These are phyloP conservation scores for Naganishia vishniacii DNA, from an alignment of 768 basidiomycete species.

Conservation along the genomic window DNA sequence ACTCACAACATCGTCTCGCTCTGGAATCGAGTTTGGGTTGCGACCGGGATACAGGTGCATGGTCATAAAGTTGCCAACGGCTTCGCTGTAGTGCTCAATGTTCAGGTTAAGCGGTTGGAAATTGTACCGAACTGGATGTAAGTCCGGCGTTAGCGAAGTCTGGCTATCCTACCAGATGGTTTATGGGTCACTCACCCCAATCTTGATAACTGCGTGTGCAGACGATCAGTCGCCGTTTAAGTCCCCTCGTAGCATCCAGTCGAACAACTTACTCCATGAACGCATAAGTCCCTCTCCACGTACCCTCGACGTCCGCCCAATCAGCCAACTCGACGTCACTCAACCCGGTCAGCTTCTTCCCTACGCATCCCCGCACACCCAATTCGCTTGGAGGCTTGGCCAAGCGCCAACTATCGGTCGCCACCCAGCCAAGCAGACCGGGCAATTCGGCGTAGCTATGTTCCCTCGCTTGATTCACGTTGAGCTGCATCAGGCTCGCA, in stretches of 20 bases:
- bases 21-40: background rate
- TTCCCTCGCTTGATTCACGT: constrained; percentile 4
- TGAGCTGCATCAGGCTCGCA: constrained; percentile 33
- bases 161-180: too few species aligned
- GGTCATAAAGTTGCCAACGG: constrained; percentile 39
- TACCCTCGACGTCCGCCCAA: constrained; percentile 43
- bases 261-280: constrained; percentile 46
- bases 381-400: constrained; percentile 35
- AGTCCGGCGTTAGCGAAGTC: too few species aligned
- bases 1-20: constrained; percentile 25
- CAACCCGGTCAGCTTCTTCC: constrained; percentile 36
- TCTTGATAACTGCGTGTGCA: constrained; percentile 28
- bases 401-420: constrained; percentile 32
- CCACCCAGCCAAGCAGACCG: constrained; percentile 32
- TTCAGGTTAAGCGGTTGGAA: constrained; percentile 31
- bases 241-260: background rate
- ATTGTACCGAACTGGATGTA: constrained; percentile 36
- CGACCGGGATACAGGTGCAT: constrained; percentile 23
- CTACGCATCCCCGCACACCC: constrained; percentile 35
- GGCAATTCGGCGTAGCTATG: background rate
- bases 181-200: too few species aligned
- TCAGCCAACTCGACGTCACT: constrained; percentile 35
- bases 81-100: constrained; percentile 37
- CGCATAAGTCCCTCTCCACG: constrained; percentile 46
- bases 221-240: background rate